Percentiles rank a stretch among this genome's conserved stretches.
phyloP scores from a whole-genome alignment of 2,329 filamentous ascomycete species.

The Trichoderma endophyticum region DNA sequence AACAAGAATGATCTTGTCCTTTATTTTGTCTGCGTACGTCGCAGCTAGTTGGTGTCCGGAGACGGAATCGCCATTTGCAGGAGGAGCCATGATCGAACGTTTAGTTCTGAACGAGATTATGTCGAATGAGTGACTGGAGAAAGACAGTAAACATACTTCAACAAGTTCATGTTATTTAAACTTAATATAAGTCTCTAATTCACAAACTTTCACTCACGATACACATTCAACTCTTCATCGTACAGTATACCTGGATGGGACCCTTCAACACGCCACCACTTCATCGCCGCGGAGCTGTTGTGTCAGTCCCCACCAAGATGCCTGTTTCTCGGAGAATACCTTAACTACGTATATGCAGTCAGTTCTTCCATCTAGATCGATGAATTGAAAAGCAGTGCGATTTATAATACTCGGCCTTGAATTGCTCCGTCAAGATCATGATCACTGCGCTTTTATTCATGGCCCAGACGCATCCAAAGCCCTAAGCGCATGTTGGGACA shows the following conservation, averaged over 20 bases:
- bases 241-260: not conserved
- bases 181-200: accelerated
- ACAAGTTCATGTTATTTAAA: not conserved
- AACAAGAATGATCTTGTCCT: slow-evolving; percentile 36
- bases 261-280: not conserved
- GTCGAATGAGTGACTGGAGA: not conserved
- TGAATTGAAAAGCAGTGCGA: not conserved
- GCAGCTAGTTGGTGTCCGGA: not conserved
- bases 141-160: not conserved
- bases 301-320: not conserved
- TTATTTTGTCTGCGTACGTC: slow-evolving; percentile 22
- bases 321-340: not conserved
- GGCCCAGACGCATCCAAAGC: not conserved
- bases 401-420: not conserved
- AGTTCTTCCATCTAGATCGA: not conserved
- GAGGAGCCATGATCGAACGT: not conserved
- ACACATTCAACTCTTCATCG: not conserved
- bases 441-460: not conserved
- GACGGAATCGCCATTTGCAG: not conserved
- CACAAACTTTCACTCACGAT: not conserved
- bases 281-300: not conserved
- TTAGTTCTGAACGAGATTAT: not conserved
- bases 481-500: not conserved
- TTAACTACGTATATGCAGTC: not conserved
- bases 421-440: not conserved